phyloP scores from a whole-genome alignment of 805 yeast genomes.

The Debaryomyces castellii region DNA sequence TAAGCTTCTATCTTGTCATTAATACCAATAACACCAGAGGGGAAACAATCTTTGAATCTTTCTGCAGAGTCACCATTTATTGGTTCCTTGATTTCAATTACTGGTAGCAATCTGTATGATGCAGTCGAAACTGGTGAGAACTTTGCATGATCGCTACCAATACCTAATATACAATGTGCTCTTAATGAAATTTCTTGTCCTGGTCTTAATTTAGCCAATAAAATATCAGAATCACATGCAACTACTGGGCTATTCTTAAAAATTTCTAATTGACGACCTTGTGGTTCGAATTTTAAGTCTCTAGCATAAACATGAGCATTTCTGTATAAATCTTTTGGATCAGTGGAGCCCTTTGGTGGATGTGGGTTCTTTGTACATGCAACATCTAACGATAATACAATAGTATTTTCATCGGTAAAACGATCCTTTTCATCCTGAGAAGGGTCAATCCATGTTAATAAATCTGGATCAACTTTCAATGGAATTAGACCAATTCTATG shows the following conservation, averaged over 20 bases:
- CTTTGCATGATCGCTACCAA: conserved; percentile 95
- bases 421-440: conserved; percentile 59
- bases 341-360: conserved; percentile 73
- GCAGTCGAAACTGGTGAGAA: conserved; percentile 98
- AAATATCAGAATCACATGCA: conserved; percentile 84
- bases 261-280: conserved; percentile 76
- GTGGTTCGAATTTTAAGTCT: conserved; percentile 88
- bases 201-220: conserved; percentile 90
- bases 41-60: conserved; percentile 86
- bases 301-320: conserved; percentile 87
- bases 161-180: conserved; percentile 88
- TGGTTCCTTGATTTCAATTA: conserved; percentile 71
- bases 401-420: conserved; percentile 85
- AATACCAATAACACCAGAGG: conserved; percentile 87
- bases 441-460: conserved; percentile 77
- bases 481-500: conserved; percentile 95
- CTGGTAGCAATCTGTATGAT: conserved; percentile 89
- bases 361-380: conserved; percentile 83
- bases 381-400: conserved; percentile 78
- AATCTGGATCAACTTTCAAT: conserved; percentile 86
- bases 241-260: conserved; percentile 68
- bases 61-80: conserved; percentile 75
- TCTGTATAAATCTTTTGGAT: conserved; percentile 79
- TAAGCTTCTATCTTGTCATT: conserved; percentile 65
- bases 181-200: conserved; percentile 92